Evolutionary conservation across 2,329 filamentous ascomycete genomes (phyloP).

Genomic region (Epichloe sp.): DNA sequence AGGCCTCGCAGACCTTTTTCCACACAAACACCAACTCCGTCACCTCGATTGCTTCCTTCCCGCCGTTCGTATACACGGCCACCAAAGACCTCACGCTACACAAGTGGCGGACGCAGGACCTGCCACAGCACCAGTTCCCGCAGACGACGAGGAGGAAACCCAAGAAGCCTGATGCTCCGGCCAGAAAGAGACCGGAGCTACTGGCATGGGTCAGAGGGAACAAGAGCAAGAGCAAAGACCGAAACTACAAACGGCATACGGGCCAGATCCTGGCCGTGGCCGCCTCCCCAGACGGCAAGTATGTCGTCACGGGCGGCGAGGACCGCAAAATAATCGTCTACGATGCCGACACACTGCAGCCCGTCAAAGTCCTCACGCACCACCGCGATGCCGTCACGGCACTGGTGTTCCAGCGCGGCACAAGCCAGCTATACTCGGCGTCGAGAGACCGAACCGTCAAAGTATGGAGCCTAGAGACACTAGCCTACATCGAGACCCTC

Average conservation of each 20-base stretch:
- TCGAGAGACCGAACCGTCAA: conserved; percentile 90
- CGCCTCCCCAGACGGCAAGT: conserved; percentile 84
- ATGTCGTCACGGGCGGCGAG: conserved; percentile 76
- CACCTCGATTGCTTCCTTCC: conserved; percentile 66
- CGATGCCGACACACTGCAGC: conserved; percentile 66
- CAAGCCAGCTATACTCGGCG: conserved; percentile 84
- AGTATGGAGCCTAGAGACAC: conserved; percentile 82
- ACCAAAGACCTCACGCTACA: conserved; percentile 73
- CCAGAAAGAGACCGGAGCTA: conserved; percentile 48
- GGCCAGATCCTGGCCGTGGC: conserved; percentile 72
- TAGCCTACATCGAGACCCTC: conserved; percentile 88
- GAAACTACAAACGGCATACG: conserved; percentile 62
- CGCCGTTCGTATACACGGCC: conserved; percentile 76
- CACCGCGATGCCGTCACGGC: conserved; percentile 81
- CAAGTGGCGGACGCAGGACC: conserved; percentile 75
- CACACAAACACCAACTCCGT: conserved; percentile 65
- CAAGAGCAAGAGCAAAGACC: conserved; percentile 45
- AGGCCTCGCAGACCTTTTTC: conserved; percentile 58
- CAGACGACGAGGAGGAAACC: conserved; percentile 45
- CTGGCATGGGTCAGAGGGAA: conserved; percentile 51
- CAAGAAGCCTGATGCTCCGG: conserved; percentile 43
- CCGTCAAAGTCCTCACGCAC: conserved; percentile 74
- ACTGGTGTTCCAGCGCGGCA: conserved; percentile 72
- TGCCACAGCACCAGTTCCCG: conserved; percentile 45
- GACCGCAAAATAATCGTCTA: conserved; percentile 81